A percentile compares a stretch with the other conserved stretches of the same genome.
Conservation (phyloP, 768 basidiomycete species). For the Hemileccinum impolitum region DNA sequence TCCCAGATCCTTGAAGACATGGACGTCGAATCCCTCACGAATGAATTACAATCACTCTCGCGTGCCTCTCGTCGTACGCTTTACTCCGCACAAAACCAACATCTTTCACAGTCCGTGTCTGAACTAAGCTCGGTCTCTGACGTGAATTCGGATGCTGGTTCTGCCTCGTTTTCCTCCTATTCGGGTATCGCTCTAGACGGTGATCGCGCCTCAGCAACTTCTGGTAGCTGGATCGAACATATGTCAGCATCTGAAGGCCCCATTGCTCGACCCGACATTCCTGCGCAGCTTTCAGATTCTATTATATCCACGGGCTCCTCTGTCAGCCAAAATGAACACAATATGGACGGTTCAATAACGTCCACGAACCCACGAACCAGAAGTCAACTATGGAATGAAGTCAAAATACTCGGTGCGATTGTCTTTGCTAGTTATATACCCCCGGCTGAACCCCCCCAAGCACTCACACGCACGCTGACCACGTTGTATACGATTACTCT, state of each 20-base stretch:
- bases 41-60: constrained; percentile 48
- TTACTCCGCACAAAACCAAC: constrained; percentile 8
- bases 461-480: constrained; percentile 84
- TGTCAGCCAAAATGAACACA: constrained; percentile 20
- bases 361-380: constrained; percentile 48
- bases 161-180: constrained; percentile 37
- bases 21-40: constrained; percentile 71
- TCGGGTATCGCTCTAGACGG: constrained; percentile 38
- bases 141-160: constrained; percentile 42
- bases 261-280: constrained; percentile 4
- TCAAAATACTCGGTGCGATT: constrained; percentile 75
- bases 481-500: constrained; percentile 84
- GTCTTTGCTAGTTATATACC: constrained; percentile 13
- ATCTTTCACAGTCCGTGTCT: constrained; percentile 33
- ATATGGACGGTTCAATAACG: constrained; percentile 1
- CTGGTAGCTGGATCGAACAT: constrained; percentile 46
- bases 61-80: constrained; percentile 29
- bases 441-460: constrained; percentile 37
- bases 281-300: constrained; percentile 38
- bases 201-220: constrained; percentile 35
- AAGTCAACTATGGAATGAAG: constrained; percentile 86
- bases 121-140: constrained; percentile 39
- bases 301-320: constrained; percentile 38
- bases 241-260: constrained; percentile 24
- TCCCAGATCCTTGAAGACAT: constrained; percentile 64